These are phyloP conservation scores for Fraxinus floribunda DNA, from an alignment of 305 asterid genomes.

Conservation along the genomic window DNA sequence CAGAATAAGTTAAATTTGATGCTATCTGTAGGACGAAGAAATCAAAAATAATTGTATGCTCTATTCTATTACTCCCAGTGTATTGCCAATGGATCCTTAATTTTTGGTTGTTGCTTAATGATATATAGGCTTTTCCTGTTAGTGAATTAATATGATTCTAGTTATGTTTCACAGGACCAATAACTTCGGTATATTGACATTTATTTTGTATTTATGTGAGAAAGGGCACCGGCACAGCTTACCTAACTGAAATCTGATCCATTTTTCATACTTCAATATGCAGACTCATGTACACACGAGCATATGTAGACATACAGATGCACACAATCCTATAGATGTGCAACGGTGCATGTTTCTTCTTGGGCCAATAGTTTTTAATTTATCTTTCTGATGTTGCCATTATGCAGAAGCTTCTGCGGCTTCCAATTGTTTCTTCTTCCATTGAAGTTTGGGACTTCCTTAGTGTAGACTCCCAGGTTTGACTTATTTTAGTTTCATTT, in stretches of 20 bases:
- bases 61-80: neutral
- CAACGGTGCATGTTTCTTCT: constrained; percentile 1
- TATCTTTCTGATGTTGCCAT: constrained; percentile 10
- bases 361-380: neutral
- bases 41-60: neutral
- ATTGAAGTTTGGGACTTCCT: constrained; percentile 99
- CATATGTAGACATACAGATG: neutral
- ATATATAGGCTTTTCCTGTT: neutral
- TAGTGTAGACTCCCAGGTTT: constrained; percentile 98
- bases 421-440: constrained; percentile 80
- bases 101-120: neutral
- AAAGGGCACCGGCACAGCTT: neutral
- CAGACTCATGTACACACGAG: neutral
- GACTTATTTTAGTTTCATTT: constrained; percentile 26
- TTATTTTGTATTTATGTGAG: neutral
- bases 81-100: neutral
- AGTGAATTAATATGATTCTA: neutral
- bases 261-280: neutral
- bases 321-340: neutral
- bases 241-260: neutral
- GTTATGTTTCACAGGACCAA: neutral
- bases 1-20: neutral
- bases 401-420: constrained; percentile 86
- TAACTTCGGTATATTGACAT: neutral
- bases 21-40: neutral